Base-by-base conservation (phyloP, 306 rosid genomes). In the Betula pendula region DNA sequence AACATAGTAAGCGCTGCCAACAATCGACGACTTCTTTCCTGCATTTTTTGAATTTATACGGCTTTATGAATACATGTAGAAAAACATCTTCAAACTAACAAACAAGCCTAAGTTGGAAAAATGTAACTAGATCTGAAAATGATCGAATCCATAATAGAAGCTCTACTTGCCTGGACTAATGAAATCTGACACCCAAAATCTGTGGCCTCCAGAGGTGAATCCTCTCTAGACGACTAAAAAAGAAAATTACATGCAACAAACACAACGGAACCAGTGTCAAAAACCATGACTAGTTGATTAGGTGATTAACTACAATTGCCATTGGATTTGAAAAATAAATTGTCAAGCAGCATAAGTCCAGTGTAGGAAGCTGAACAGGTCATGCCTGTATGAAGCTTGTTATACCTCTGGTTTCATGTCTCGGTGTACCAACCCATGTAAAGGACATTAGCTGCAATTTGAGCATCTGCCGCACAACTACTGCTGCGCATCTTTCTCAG, bases 341-440 rank as follows among this genome's bases (percentile, higher is more conserved):
- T 33, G 42, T 31, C 8, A 15, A 62, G 20, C 35, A 67, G 75
- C 65, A 76, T 22, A 71, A 69, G 62, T 44, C 40, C 40, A 79
- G 47, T n/a, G 66, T 71, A 33, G 42, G 47, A 52, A 42, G 43
- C 16, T 58, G 55, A 40, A 74, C 62, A 79, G 52, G 60, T 48
- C 8, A 55, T 45, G 51, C 38, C 77, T 65, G 52, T 10, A 60
- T 29, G 11, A 51, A 38, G 68, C 75, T 69, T 53, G 78, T 75
- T 70, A 48, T 77, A 96, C 98, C 97, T 96, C 99, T 27, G 99
- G 98, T 77, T 96, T 96, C 99, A 96, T 91, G 90, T 96, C 99
- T 35, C 99, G 89, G 78, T 96, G 99, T 38, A 96, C 99, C 88
- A 96, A 90, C 63, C 99, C 99, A 38, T 96, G 99, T 73, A 96